A percentile compares a stretch with the other conserved stretches of the same genome.
Evolutionary conservation across 129 eudicot genomes (phyloP).

Genomic region (Centaurea solstitialis): DNA sequence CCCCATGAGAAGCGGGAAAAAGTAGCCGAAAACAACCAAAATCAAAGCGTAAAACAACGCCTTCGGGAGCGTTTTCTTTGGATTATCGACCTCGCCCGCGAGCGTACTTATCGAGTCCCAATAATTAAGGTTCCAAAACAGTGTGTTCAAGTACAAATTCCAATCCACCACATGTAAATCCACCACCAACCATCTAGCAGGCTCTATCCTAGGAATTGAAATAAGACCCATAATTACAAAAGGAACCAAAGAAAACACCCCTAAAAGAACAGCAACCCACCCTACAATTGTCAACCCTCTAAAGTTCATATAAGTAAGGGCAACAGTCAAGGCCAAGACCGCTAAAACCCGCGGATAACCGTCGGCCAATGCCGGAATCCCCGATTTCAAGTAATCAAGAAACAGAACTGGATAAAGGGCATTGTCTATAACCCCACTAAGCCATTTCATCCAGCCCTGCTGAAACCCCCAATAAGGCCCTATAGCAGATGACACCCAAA

Average conservation of each 20-base stretch:
- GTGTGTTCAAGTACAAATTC: conserved; percentile 73
- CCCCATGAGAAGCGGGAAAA: conserved; percentile 64
- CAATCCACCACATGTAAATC: conserved; percentile 67
- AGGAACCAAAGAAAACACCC: conserved; percentile 68
- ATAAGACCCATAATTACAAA: conserved; percentile 71
- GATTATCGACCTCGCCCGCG: conserved; percentile 76
- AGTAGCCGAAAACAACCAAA: conserved; percentile 62
- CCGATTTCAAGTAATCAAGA: conserved; percentile 76
- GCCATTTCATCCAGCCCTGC: conserved; percentile 96
- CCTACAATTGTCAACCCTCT: conserved; percentile 79
- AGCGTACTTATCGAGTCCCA: conserved; percentile 84
- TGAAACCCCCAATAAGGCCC: conserved; percentile 88
- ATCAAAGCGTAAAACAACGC: conserved; percentile 63
- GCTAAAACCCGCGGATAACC: conserved; percentile 62
- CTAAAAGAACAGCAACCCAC: conserved; percentile 71
- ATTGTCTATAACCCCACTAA: conserved; percentile 77
- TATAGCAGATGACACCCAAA: conserved; percentile 83
- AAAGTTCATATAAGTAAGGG: conserved; percentile 71
- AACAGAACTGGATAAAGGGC: conserved; percentile 75
- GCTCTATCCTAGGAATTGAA: conserved; percentile 60
- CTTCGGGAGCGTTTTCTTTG: conserved; percentile 70
- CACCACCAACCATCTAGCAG: conserved; percentile 70
- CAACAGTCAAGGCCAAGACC: conserved; percentile 45
- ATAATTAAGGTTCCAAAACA: conserved; percentile 83
- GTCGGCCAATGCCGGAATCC: conserved; percentile 53